These are phyloP conservation scores for Colletotrichum salicis DNA, from an alignment of 2,329 filamentous ascomycete genomes.

Conservation along the genomic window DNA sequence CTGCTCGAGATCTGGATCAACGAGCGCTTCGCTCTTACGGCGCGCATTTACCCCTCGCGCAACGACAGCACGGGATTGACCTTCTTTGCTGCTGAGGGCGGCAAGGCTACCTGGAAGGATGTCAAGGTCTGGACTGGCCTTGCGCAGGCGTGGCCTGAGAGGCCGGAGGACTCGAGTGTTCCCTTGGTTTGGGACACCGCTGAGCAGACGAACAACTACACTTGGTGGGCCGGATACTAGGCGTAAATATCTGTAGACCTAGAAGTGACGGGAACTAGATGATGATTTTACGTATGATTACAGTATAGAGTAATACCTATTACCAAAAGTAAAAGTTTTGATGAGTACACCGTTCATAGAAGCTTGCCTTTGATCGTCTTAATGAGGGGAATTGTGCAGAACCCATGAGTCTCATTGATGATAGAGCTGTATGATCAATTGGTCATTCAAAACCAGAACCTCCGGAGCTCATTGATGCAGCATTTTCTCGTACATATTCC, in stretches of 20 bases:
- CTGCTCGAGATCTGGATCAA: constrained; percentile 37
- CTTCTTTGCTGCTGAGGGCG: constrained; percentile 29
- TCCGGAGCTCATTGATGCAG: no score
- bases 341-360: background rate
- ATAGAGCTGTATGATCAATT: background rate
- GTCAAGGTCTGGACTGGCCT: constrained; percentile 33
- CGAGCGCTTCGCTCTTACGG: constrained; percentile 35
- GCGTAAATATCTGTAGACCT: background rate
- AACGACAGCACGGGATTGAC: constrained; percentile 35
- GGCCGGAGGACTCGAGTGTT: constrained; percentile 30
- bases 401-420: no score
- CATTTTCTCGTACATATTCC: no score
- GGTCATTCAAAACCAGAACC: no score
- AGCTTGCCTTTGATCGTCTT: no score
- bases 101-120: constrained; percentile 24
- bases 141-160: constrained; percentile 34
- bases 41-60: constrained; percentile 36
- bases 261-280: background rate
- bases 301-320: constrained; percentile 12
- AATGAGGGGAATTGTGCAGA: no score
- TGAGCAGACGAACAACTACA: constrained; percentile 35
- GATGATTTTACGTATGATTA: constrained; percentile 6
- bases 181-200: constrained; percentile 31
- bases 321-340: background rate
- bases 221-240: constrained; percentile 33